These are phyloP conservation scores for Gremmenia infestans DNA, from an alignment of 2,329 filamentous ascomycete genomes.

Conservation along the genomic window DNA sequence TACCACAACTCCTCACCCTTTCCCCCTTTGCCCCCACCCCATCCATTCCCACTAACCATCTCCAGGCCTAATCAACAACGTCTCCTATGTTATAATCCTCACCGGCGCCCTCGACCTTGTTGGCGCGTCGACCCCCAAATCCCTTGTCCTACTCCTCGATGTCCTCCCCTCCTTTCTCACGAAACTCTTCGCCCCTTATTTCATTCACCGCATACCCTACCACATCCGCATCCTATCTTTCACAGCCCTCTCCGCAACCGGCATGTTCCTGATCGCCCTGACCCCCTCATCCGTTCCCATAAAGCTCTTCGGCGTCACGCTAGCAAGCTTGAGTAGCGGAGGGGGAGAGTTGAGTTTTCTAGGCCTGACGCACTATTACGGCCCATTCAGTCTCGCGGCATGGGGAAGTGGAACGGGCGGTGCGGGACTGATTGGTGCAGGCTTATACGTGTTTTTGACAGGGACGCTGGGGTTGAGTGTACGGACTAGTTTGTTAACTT, in stretches of 20 bases:
- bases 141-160: constrained; percentile 86
- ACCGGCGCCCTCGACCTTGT: constrained; percentile 94
- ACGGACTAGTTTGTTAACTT: constrained; percentile 66
- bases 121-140: constrained; percentile 79
- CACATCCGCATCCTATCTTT: constrained; percentile 67
- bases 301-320: constrained; percentile 77
- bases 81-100: constrained; percentile 95
- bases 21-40: not conserved
- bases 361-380: constrained; percentile 89
- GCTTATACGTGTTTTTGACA: constrained; percentile 81
- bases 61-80: constrained; percentile 89
- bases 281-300: constrained; percentile 67
- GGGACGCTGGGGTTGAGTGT: constrained; percentile 74
- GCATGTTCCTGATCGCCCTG: constrained; percentile 85
- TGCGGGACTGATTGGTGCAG: constrained; percentile 80
- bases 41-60: not conserved
- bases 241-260: constrained; percentile 67
- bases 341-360: constrained; percentile 88
- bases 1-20: constrained; percentile 38
- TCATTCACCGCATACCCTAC: constrained; percentile 86
- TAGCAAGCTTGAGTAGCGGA: constrained; percentile 82
- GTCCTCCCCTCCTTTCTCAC: constrained; percentile 84
- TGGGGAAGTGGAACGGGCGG: constrained; percentile 93
- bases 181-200: constrained; percentile 87
- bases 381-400: constrained; percentile 75